Percentiles rank a stretch among this genome's conserved stretches.
These are phyloP conservation scores for Alternaria ventricosa DNA, from an alignment of 2,329 filamentous ascomycete genomes.

Conservation along the genomic window DNA sequence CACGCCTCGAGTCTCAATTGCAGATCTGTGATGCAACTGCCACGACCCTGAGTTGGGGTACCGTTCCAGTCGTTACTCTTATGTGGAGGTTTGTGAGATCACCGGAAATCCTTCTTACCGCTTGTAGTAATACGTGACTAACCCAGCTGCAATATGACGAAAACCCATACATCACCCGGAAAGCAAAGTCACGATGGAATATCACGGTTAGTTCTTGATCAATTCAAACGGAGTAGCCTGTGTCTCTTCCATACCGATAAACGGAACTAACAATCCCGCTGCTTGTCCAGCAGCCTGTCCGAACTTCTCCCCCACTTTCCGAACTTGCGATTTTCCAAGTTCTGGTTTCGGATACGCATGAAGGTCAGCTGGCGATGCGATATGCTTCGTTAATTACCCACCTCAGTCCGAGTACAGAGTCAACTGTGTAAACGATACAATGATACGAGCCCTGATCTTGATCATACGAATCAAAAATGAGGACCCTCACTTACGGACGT, in stretches of 20 bases:
- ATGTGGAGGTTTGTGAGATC: constrained; percentile 2
- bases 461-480: too few species aligned
- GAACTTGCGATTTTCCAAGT: background rate
- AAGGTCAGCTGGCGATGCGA: too few species aligned
- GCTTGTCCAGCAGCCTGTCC: background rate
- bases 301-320: background rate
- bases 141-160: background rate
- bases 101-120: background rate
- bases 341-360: too few species aligned
- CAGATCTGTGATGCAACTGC: background rate
- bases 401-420: too few species aligned
- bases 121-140: background rate
- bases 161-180: background rate
- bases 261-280: background rate
- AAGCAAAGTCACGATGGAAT: background rate
- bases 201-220: background rate
- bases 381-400: too few species aligned
- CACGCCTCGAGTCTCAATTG: background rate
- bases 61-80: constrained; percentile 7
- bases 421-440: too few species aligned
- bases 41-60: background rate
- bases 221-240: background rate
- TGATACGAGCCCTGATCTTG: too few species aligned
- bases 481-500: too few species aligned
- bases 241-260: background rate